Conservation (phyloP, 768 basidiomycete species). For the Dentipellis sp. region DNA sequence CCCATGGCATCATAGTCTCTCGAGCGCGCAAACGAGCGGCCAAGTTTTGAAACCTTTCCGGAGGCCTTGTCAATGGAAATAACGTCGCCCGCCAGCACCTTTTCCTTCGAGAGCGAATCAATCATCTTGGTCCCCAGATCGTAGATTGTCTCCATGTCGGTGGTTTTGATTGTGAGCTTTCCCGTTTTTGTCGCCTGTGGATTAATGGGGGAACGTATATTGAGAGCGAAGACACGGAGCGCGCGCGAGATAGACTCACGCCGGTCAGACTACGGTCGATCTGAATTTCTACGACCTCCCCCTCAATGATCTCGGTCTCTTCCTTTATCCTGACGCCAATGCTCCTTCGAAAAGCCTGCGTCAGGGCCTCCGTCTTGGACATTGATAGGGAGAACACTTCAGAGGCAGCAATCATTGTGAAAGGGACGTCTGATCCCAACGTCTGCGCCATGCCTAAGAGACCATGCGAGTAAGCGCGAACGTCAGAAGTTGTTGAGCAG, state of each 20-base stretch:
- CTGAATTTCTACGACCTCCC: constrained; percentile 97
- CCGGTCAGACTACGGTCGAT: constrained; percentile 96
- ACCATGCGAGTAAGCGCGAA: background rate
- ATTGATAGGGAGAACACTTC: constrained; percentile 98
- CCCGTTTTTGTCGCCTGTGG: constrained; percentile 92
- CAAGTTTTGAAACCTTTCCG: constrained; percentile 93
- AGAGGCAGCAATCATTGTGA: constrained; percentile 95
- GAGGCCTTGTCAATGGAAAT: constrained; percentile 97
- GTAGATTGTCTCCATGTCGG: constrained; percentile 99
- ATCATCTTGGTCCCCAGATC: constrained; percentile 99
- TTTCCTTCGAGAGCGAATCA: constrained; percentile 93
- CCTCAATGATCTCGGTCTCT: constrained; percentile 95
- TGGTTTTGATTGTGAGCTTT: constrained; percentile 94
- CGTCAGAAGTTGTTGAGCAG: background rate
- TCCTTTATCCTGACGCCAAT: constrained; percentile 98
- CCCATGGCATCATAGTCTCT: constrained; percentile 99
- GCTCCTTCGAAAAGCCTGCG: constrained; percentile 90
- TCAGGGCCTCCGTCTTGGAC: constrained; percentile 97
- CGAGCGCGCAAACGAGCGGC: constrained; percentile 92
- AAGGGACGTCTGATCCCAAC: constrained; percentile 89
- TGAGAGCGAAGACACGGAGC: background rate
- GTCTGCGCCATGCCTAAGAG: constrained; percentile 88
- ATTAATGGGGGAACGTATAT: background rate
- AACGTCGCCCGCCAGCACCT: constrained; percentile 90
- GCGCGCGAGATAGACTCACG: constrained; percentile 35